A percentile compares a stretch with the other conserved stretches of the same genome.
phyloP scores from a whole-genome alignment of 192 early-diverging fungal species.

The Entophlyctis luteolus region DNA sequence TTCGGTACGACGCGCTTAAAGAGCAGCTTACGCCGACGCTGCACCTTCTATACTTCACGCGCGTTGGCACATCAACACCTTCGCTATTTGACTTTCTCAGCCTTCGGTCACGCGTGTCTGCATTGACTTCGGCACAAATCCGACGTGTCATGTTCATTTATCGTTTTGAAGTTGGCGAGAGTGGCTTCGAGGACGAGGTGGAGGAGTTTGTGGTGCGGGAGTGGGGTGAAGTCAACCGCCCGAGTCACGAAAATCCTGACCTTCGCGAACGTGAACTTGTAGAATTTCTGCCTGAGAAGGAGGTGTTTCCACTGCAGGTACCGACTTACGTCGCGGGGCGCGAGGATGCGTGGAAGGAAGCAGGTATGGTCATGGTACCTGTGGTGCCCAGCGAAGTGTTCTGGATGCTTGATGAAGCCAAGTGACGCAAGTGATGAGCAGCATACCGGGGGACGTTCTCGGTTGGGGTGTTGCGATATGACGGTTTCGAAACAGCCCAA shows the following conservation, averaged over 20 bases:
- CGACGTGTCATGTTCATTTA: constrained; percentile 71
- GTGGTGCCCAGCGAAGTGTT: constrained; percentile 14
- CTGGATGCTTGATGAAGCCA: constrained; percentile 3
- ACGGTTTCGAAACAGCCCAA: no score
- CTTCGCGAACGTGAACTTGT: background rate
- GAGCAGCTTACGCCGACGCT: constrained; percentile 66
- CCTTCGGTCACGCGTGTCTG: constrained; percentile 57
- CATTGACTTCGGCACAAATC: constrained; percentile 57
- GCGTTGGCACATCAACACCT: constrained; percentile 70
- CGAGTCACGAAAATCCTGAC: background rate
- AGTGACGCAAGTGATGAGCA: background rate
- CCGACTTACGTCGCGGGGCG: background rate
- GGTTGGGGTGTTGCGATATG: background rate
- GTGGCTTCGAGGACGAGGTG: constrained; percentile 64
- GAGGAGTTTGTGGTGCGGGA: constrained; percentile 70
- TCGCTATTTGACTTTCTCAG: constrained; percentile 74
- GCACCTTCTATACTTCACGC: constrained; percentile 77
- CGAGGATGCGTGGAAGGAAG: background rate
- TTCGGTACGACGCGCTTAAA: constrained; percentile 22
- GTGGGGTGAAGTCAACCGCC: constrained; percentile 52
- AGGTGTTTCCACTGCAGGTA: background rate
- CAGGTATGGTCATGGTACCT: background rate
- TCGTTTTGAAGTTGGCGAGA: constrained; percentile 86
- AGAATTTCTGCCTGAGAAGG: background rate
- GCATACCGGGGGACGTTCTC: background rate